phyloP scores from a whole-genome alignment of 1,284 basidiomycete species.

The Tetrapyrgos nigripes region DNA sequence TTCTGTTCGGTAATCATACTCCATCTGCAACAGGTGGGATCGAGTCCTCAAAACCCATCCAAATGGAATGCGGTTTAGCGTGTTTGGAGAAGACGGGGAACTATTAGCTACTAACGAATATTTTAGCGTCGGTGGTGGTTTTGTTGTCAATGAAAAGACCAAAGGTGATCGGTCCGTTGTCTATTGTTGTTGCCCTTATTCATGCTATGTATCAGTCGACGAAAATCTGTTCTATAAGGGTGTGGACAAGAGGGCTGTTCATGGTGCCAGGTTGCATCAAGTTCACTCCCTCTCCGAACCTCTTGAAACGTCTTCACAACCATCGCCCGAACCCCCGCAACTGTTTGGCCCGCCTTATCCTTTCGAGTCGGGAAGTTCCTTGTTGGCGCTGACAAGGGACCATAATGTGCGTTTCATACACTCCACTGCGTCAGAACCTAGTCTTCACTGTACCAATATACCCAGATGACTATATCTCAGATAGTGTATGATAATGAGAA shows the following conservation, averaged over 20 bases:
- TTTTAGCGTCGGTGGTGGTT: conserved; percentile 91
- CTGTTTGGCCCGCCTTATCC: conserved; percentile 78
- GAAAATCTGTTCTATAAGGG: conserved; percentile 97
- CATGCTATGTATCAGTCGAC: conserved; percentile 57
- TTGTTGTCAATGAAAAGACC: conserved; percentile 90
- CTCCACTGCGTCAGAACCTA: neutral
- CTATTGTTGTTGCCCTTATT: neutral
- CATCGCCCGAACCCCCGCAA: conserved; percentile 22
- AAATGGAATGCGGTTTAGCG: conserved; percentile 93
- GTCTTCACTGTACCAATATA: conserved; percentile 9
- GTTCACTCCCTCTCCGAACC: conserved; percentile 58
- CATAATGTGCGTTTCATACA: conserved; percentile 73
- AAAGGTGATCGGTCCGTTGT: conserved; percentile 55
- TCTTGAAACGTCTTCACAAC: conserved; percentile 17
- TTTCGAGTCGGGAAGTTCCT: conserved; percentile 81
- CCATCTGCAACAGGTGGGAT: conserved; percentile 57
- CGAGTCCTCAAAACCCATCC: conserved; percentile 82
- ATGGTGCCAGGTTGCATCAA: conserved; percentile 80
- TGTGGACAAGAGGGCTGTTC: conserved; percentile 86
- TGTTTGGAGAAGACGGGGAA: conserved; percentile 82
- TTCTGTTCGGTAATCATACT: neutral
- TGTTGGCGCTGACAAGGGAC: conserved; percentile 80
- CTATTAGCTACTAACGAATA: conserved; percentile 96
- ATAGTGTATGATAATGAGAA: conserved; percentile 96
- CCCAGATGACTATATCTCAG: conserved; percentile 89